Base-by-base conservation (phyloP, 768 basidiomycete genomes). In the Dictyophora rubrovolvata region DNA sequence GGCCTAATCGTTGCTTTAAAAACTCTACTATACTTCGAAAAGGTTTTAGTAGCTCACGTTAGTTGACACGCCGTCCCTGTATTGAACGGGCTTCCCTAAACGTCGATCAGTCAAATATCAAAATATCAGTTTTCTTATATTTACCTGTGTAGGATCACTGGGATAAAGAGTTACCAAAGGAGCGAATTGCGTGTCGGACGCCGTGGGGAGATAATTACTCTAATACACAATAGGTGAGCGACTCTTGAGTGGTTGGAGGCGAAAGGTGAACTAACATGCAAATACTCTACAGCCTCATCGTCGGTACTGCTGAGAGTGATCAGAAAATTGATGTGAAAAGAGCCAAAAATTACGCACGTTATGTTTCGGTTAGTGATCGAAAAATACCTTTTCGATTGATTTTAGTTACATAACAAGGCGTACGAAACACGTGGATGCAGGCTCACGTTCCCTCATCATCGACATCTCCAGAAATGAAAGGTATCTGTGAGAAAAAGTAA, bases 21-120 rank as follows among this genome's bases (percentile, higher is more conserved):
- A 20, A 23, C n/a, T 28, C 18, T 28, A 54, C 17, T 20, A 7
- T 9, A 7, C 2, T 28, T 20, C 23, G 2, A 42, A 9, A 20
- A 20, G 28, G 42, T n/a, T 37, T 11, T 21, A 37, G 14, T n/a
- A 18, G 22, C 55, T 48, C 42, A 56, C 1, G 75, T 73, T 5
- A 77, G 60, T 0, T 72, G 71, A 65, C 82, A 79, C 17, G 72
- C 59, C 42, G 64, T 23, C 0, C 75, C 73, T 0, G 82, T 83
- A 59, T 72, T 72, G 62, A 77, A 84, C 0, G 82, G 82, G 0
- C 80, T 82, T n/a, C 82, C 82, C 55, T 74, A 48, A 47, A 17
- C 21, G 17, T 54, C 2, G 28, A 28, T 28, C 18, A 54, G 16
- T 28, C 28, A 17, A 16, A 12, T 57, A 48, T 17, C n/a, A 28